Evolutionary conservation across 106 monocot species (phyloP).

Genomic region (Dioscorea alata): DNA sequence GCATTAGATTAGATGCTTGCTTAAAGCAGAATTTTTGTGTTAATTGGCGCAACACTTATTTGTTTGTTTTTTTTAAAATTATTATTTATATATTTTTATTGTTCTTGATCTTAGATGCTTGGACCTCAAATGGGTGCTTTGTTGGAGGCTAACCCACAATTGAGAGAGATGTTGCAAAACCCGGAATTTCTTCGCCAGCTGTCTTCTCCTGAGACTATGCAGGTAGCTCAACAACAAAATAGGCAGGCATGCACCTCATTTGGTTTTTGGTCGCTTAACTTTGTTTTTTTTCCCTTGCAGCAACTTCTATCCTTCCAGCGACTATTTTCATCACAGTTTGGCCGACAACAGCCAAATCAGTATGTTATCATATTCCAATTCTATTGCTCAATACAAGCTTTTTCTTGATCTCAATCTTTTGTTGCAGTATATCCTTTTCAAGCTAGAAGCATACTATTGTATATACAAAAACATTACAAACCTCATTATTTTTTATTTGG

Average conservation of each 20-base stretch:
- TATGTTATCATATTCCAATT: constrained; percentile 24
- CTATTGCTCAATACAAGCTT: too few species aligned
- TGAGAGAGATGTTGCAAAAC: constrained; percentile 84
- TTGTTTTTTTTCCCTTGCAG: constrained; percentile 20
- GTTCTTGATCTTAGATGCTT: constrained; percentile 24
- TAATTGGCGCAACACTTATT: background rate
- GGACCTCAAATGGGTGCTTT: constrained; percentile 54
- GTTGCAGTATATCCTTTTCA: too few species aligned
- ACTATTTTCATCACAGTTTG: constrained; percentile 42
- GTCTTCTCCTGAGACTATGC: constrained; percentile 80
- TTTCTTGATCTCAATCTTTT: too few species aligned
- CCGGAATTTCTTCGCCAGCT: constrained; percentile 80
- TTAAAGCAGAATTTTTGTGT: background rate
- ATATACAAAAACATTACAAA: too few species aligned
- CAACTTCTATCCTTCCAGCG: constrained; percentile 65
- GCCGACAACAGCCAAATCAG: constrained; percentile 49
- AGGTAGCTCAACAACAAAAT: constrained; percentile 27
- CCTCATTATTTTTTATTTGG: too few species aligned
- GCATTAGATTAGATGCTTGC: background rate
- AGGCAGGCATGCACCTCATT: background rate
- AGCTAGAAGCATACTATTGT: too few species aligned
- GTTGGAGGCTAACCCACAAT: constrained; percentile 60
- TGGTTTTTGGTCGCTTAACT: background rate
- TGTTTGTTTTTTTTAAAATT: background rate
- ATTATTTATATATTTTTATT: background rate